phyloP scores from a whole-genome alignment of 345 rosid species.

The Murraya paniculata region DNA sequence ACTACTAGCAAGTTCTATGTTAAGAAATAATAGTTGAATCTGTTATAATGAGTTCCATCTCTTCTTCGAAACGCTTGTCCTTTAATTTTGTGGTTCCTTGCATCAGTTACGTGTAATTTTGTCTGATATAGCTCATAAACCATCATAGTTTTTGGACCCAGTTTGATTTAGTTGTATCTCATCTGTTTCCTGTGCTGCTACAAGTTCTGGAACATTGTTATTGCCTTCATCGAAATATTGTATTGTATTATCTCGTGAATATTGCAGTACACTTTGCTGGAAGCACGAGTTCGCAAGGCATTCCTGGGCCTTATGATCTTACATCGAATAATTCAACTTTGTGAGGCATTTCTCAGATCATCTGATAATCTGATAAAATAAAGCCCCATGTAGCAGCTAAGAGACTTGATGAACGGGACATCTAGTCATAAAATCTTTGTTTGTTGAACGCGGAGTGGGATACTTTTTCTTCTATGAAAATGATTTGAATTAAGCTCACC shows the following conservation, averaged over 20 bases:
- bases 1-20: conserved; percentile 6
- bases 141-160: background rate
- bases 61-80: background rate
- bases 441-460: no score
- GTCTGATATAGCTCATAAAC: background rate
- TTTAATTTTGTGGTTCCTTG: conserved; percentile 3
- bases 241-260: background rate
- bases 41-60: conserved; percentile 11
- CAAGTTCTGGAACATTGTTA: background rate
- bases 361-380: background rate
- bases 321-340: background rate
- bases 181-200: background rate
- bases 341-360: no score
- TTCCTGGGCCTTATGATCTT: background rate
- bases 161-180: background rate
- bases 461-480: no score
- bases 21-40: conserved; percentile 21
- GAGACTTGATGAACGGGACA: background rate
- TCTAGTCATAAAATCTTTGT: no score
- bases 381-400: background rate
- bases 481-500: no score
- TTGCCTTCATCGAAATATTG: background rate
- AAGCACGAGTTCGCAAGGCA: background rate
- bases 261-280: no score
- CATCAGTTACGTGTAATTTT: conserved; percentile 7